Evolutionary conservation across 2,329 filamentous ascomycete species (phyloP), one percentile per base, ranked within the genome.

Genomic region (Cryphonectria nitschkei): DNA sequence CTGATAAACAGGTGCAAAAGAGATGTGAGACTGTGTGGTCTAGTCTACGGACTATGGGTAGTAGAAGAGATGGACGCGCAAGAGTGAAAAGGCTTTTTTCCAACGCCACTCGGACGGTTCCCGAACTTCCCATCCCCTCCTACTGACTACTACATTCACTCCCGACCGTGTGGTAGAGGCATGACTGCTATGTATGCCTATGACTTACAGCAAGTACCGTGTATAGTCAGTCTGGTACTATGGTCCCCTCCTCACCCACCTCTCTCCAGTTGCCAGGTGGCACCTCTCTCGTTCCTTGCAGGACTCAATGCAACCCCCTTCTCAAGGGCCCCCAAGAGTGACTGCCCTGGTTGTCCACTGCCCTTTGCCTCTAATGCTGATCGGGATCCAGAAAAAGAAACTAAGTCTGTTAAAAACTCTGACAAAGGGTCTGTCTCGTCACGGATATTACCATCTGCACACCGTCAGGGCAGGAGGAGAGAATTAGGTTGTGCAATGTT

Each of bases 231-330:
- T 26, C 26, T 26, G 26, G 26, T 26, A 26, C 26, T 26, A 26
- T 56, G 22, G 26, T 14, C 52, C 11, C 8, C 2, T 22, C 2
- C 50, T 9, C 50, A n/a, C n/a, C 5, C 54, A 50, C 26, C 39
- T 69, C 67, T 22, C 46, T 14, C 58, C 43, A 37, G n/a, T 41
- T 34, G 56, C 46, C 66, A 68, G 41, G 54, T 46, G 39, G 41
- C 58, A 41, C 34, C 11, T n/a, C n/a, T 61, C 50, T 65, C 43
- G 68, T 64, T 29, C 54, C 58, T 70, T 54, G 58, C 58, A 39
- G n/a, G 4, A 8, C 41, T 43, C 22, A 8, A 16, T 50, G 46
- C 19, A 50, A 50, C 46, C 46, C 46, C 43, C 16, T 4, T 14
- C 43, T 14, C 22, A 6, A 34, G 34, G 6, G 34, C 34, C 34